phyloP scores from a whole-genome alignment of 805 yeast species.

The Cyberlindnera maclurae region DNA sequence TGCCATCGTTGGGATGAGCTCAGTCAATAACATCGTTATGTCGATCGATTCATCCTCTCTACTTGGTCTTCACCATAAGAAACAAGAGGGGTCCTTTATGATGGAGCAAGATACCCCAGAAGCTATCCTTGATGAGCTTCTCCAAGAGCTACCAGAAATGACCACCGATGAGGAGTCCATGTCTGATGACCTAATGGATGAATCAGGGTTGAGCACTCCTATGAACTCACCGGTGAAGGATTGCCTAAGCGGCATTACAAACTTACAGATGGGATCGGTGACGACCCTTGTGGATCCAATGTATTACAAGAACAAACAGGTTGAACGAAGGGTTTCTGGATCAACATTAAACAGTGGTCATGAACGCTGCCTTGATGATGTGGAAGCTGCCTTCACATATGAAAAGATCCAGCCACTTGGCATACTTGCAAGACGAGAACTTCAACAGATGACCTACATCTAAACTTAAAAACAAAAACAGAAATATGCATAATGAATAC shows the following conservation, averaged over 20 bases:
- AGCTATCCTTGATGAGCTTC: slow-evolving; percentile 18
- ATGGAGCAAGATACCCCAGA: slow-evolving; percentile 17
- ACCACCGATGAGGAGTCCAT: slow-evolving; percentile 10
- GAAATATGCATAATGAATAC: too few relatives aligned
- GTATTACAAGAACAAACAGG: not conserved
- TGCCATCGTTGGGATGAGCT: slow-evolving; percentile 39
- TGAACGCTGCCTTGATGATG: not conserved
- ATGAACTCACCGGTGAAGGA: slow-evolving; percentile 11
- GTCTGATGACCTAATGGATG: slow-evolving; percentile 4
- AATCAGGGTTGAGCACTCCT: slow-evolving; percentile 8
- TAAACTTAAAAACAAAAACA: too few relatives aligned
- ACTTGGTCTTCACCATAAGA: slow-evolving; percentile 45
- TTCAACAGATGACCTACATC: not conserved
- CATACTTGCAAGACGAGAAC: not conserved
- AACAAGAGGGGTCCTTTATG: slow-evolving; percentile 18
- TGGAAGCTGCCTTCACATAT: slow-evolving; percentile 17
- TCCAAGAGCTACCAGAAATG: slow-evolving; percentile 12
- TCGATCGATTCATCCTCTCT: slow-evolving; percentile 49
- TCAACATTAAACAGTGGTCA: slow-evolving; percentile 11
- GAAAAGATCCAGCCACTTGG: slow-evolving; percentile 15
- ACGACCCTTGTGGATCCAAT: slow-evolving; percentile 12
- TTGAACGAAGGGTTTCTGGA: slow-evolving; percentile 13
- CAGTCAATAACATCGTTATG: slow-evolving; percentile 33
- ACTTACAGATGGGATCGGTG: slow-evolving; percentile 10
- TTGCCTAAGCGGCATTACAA: slow-evolving; percentile 11